phyloP scores from a whole-genome alignment of 2,329 filamentous ascomycete species.

The Monosporascus sp. region DNA sequence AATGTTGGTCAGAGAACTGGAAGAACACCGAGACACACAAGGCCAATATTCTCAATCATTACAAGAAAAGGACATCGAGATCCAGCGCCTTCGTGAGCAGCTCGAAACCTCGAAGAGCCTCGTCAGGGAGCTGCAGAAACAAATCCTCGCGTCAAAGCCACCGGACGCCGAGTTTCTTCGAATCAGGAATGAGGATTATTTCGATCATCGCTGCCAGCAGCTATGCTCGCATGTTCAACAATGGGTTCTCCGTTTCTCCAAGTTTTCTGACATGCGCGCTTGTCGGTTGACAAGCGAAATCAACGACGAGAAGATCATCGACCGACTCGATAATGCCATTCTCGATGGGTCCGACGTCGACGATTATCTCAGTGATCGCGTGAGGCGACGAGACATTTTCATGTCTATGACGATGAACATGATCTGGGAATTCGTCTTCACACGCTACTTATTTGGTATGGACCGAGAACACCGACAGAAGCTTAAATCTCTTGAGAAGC shows the following conservation, averaged over 20 bases:
- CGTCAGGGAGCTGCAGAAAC: constrained; percentile 51
- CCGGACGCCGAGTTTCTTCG: constrained; percentile 70
- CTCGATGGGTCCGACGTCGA: constrained; percentile 94
- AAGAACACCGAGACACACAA: constrained; percentile 61
- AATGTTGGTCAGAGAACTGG: constrained; percentile 63
- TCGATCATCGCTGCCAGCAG: constrained; percentile 88
- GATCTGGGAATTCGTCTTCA: constrained; percentile 99
- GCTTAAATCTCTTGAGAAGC: constrained; percentile 92
- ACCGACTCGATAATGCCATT: constrained; percentile 89
- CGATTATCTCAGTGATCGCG: constrained; percentile 78
- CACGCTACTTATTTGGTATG: constrained; percentile 96
- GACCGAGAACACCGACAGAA: constrained; percentile 96
- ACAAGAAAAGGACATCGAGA: constrained; percentile 79
- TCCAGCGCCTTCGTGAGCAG: constrained; percentile 71
- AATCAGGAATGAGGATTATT: constrained; percentile 87
- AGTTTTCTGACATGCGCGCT: constrained; percentile 88
- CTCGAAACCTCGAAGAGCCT: constrained; percentile 66
- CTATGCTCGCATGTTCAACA: constrained; percentile 94
- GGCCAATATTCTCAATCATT: constrained; percentile 59
- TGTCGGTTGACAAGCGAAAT: constrained; percentile 82
- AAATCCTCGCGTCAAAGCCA: constrained; percentile 55
- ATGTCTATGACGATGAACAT: constrained; percentile 99
- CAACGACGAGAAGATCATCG: constrained; percentile 87
- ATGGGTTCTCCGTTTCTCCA: constrained; percentile 97
- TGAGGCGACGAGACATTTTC: constrained; percentile 87